These are phyloP conservation scores for Nymphaea thermarum DNA, from an alignment of 164 flowering plant species.

Conservation along the genomic window DNA sequence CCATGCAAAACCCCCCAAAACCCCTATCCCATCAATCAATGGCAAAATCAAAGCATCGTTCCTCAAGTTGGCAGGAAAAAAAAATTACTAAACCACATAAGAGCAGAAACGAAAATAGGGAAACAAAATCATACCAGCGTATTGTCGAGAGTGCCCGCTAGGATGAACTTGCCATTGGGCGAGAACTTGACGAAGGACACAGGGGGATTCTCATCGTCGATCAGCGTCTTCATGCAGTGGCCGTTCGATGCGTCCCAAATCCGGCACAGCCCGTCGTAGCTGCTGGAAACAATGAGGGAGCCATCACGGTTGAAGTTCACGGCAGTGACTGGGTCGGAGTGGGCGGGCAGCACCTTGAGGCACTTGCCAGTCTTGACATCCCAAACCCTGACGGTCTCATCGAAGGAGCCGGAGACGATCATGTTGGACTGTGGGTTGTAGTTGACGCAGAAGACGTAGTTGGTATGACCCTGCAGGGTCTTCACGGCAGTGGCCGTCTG, in stretches of 20 bases:
- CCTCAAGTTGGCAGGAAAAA: neutral
- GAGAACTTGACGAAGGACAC: conserved; percentile 84
- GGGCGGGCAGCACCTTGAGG: conserved; percentile 85
- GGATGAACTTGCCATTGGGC: conserved; percentile 89
- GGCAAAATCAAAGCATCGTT: too few species aligned
- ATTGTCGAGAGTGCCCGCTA: conserved; percentile 85
- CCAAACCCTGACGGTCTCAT: conserved; percentile 96
- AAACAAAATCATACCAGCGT: conserved; percentile 43
- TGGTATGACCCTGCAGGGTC: conserved; percentile 81
- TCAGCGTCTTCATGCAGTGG: conserved; percentile 91
- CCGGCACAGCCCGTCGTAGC: conserved; percentile 90
- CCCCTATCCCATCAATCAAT: too few species aligned
- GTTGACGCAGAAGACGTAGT: conserved; percentile 82
- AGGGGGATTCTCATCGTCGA: conserved; percentile 95
- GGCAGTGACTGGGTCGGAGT: conserved; percentile 90
- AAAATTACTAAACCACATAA: neutral
- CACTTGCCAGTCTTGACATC: conserved; percentile 88
- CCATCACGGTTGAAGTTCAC: conserved; percentile 73
- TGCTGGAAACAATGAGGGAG: conserved; percentile 65
- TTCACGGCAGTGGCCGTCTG: conserved; percentile 42
- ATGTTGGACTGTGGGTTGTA: conserved; percentile 89
- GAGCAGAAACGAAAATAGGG: neutral
- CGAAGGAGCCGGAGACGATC: conserved; percentile 81
- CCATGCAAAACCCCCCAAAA: too few species aligned
- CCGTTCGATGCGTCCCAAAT: conserved; percentile 95